A percentile compares a stretch with the other conserved stretches of the same genome.
These are phyloP conservation scores for Helenozyma rhizophorensis DNA, from an alignment of 805 yeast genomes.

Conservation along the genomic window DNA sequence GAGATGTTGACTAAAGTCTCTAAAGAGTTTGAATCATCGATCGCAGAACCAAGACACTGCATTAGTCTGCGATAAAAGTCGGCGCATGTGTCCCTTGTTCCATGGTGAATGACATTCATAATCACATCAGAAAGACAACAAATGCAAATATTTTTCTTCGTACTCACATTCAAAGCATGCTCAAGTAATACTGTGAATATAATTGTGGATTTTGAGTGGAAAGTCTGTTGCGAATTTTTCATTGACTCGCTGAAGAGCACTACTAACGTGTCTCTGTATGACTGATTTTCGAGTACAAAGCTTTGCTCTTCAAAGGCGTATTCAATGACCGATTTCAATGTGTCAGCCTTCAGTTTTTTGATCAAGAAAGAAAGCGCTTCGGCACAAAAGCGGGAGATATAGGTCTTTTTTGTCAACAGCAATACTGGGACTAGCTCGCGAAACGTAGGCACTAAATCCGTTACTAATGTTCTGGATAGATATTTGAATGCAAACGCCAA, in stretches of 20 bases:
- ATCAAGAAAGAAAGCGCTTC: constrained; percentile 85
- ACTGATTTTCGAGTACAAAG: constrained; percentile 30
- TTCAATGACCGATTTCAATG: constrained; percentile 44
- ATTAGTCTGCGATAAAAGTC: constrained; percentile 38
- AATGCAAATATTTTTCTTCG: constrained; percentile 5
- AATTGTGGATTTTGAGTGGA: constrained; percentile 66
- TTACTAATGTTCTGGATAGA: constrained; percentile 57
- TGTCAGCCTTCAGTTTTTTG: constrained; percentile 55
- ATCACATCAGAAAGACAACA: constrained; percentile 54
- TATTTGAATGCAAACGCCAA: constrained; percentile 89
- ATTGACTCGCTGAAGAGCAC: constrained; percentile 69
- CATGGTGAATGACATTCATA: constrained; percentile 50
- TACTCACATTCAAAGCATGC: constrained; percentile 17
- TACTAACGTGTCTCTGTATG: constrained; percentile 54
- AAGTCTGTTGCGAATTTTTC: constrained; percentile 61
- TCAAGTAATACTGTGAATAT: constrained; percentile 46
- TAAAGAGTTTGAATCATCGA: constrained; percentile 5
- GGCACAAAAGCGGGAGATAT: constrained; percentile 77
- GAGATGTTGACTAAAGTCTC: constrained; percentile 15
- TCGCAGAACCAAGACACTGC: constrained; percentile 14
- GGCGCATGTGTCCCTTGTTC: constrained; percentile 43
- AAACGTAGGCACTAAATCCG: constrained; percentile 69
- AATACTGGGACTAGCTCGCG: constrained; percentile 59
- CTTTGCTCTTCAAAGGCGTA: constrained; percentile 35
- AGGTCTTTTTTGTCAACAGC: constrained; percentile 51